Base-by-base conservation (phyloP, 139 green algal genomes). In the Volvox reticuliferus region DNA sequence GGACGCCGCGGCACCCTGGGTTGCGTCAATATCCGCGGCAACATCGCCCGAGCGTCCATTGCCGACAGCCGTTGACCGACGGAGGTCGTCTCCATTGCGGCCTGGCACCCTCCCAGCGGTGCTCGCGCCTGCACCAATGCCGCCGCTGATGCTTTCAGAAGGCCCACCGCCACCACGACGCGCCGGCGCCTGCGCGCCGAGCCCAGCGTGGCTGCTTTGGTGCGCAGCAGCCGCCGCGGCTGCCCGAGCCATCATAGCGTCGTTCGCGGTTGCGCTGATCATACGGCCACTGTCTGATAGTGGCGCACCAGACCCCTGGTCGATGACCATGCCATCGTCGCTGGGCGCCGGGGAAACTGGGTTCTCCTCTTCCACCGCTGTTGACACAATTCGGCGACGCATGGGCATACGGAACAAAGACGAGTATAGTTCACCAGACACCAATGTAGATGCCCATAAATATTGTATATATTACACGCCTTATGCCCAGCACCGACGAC, bases 311-410 rank as follows among this genome's bases (percentile, higher is more conserved):
- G 76, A 86, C 21, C 91, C 92, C 79, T 96, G 94, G 85, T 96
- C 94, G 19, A 96, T 96, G 21, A 93, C 85, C 33, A 88, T 90
- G 44, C 91, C 91, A 32, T 96, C 94, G 61, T 96, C 94, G 33
- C 79, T 91, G 30, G 91, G 79, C 36, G 91, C 87, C 17, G 94
- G 93, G 0, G 92, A 92, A 0, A 76, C 88, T 0, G 88, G 88
- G 2, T 68, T 89, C 50, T 93, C 85, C 67, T 93, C 93, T 28
- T 95, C 93, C 17, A 88, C 88, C 6, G 63, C 86, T 91, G 62
- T 2, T 24, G 12, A 12, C 21, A 16, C 65, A 5, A 73, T 24
- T 73, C 6, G 65, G 6, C 65, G 65, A 30, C 65, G 12, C 62
- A 28, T 26, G 44, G 44, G 9, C 5, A 55, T 5, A 55, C 9